Base-by-base conservation (phyloP, 2,329 filamentous ascomycete species). In the Bipolaris bicolor region DNA sequence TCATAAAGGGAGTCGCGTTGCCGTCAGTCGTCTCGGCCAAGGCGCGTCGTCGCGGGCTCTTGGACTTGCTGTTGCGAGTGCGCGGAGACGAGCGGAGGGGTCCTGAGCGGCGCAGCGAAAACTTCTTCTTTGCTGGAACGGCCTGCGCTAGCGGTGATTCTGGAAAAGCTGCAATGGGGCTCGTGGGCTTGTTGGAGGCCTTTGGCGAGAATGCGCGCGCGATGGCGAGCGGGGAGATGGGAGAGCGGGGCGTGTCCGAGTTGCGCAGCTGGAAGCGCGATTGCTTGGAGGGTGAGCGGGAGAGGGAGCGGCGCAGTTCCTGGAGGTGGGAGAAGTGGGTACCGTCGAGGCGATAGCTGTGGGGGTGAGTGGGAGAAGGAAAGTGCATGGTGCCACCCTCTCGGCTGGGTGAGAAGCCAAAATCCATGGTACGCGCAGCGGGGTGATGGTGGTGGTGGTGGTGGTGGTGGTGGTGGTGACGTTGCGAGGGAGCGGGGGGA, bases 281-380 rank as follows among this genome's bases (percentile, higher is more conserved):
- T 41, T 81, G 82, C 76, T 95, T 96, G 31, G 94, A 97, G 10
- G 94, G 94, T n/a, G 94, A 97, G 68, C 92, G 86, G 55, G 93
- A 97, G 62, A 97, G 83, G 24, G 94, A 97, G 67, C 92, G 90
- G 64, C 93, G 86, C 57, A 97, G 82, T 69, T 92, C 90, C 72
- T 91, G 86, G 62, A 97, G 90, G 57, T 90, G 89, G 49, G 90
- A 88, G 60, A 90, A 89, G 58, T 74, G 68, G 57, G 67, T 62
- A 63, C 91, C 87, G 80, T 96, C 91, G 69, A 94, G 89, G 77
- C 90, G 89, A 75, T 91, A 90, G 60, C 87, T 86, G 70, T 91
- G 88, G 46, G 71, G 65, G 60, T 76, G 73, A 11, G 90, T 94
- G 57, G 94, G 93, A 61, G 93, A 97, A 63, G 92, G 88, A 68